Percentiles rank a stretch among this genome's conserved stretches.
Conservation (phyloP, 2,329 filamentous ascomycete species). For the Pseudopyrenochaeta lycopersici region DNA sequence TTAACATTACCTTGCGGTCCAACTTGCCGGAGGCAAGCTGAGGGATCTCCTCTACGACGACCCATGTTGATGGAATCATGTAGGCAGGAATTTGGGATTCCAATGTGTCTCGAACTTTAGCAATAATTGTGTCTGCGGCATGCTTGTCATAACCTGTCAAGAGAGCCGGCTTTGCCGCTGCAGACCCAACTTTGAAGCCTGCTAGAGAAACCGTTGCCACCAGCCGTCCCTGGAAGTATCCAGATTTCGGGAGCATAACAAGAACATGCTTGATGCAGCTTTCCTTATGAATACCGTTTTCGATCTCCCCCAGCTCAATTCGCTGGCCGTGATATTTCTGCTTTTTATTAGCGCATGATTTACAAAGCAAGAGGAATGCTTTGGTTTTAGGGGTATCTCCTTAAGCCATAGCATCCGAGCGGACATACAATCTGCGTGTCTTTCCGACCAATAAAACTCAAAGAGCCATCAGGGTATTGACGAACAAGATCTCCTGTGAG, state of each 20-base stretch:
- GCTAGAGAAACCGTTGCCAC: background rate
- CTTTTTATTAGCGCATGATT: no score
- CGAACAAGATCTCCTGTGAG: constrained; percentile 13
- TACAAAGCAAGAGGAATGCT: no score
- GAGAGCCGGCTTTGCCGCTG: no score
- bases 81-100: background rate
- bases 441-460: constrained; percentile 18
- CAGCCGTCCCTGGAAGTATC: background rate
- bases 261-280: background rate
- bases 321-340: background rate
- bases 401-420: no score
- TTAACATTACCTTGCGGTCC: background rate
- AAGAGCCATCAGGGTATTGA: constrained; percentile 7
- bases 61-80: background rate
- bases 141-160: no score
- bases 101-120: no score
- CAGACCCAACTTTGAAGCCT: no score
- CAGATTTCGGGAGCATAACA: background rate
- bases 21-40: background rate
- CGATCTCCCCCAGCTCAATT: background rate
- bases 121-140: no score
- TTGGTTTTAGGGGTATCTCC: no score
- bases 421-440: constrained; percentile 8
- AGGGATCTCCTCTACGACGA: background rate
- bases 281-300: background rate